phyloP scores from a whole-genome alignment of 257 asterid species.

The Prunella vulgaris region DNA sequence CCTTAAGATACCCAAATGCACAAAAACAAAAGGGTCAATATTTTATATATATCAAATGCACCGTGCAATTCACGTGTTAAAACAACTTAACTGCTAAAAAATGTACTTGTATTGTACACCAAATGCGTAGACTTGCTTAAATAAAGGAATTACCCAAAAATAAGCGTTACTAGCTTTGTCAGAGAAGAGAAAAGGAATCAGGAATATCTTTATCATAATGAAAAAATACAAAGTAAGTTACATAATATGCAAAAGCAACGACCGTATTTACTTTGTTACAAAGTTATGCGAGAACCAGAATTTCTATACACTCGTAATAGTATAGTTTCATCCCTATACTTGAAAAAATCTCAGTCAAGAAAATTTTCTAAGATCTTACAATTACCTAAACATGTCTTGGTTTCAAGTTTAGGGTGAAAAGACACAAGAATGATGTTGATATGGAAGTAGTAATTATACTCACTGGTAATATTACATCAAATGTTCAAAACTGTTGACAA shows the following conservation, averaged over 20 bases:
- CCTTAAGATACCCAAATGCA: background rate
- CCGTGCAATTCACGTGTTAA: too few relatives aligned
- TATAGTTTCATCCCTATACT: background rate
- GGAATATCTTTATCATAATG: too few relatives aligned
- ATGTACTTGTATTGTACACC: too few relatives aligned
- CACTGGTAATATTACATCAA: background rate
- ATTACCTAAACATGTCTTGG: background rate
- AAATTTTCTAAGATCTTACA: background rate
- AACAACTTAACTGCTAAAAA: too few relatives aligned
- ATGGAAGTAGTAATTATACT: background rate
- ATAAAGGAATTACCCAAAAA: too few relatives aligned
- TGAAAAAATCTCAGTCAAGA: background rate
- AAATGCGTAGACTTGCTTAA: too few relatives aligned
- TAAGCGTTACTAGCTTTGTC: too few relatives aligned
- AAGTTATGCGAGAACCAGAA: background rate
- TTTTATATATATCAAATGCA: too few relatives aligned
- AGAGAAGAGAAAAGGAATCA: background rate
- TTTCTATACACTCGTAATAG: too few relatives aligned
- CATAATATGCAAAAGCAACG: background rate
- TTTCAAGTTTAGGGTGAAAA: background rate
- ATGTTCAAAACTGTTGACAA: conserved; percentile 27
- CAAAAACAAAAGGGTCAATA: too few relatives aligned
- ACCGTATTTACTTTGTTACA: background rate
- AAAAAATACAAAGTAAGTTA: too few relatives aligned
- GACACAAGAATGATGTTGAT: background rate